Evolutionary conservation across 2,329 filamentous ascomycete species (phyloP), one percentile per base, ranked within the genome.

Genomic region (Alternaria novae-zelandiae): DNA sequence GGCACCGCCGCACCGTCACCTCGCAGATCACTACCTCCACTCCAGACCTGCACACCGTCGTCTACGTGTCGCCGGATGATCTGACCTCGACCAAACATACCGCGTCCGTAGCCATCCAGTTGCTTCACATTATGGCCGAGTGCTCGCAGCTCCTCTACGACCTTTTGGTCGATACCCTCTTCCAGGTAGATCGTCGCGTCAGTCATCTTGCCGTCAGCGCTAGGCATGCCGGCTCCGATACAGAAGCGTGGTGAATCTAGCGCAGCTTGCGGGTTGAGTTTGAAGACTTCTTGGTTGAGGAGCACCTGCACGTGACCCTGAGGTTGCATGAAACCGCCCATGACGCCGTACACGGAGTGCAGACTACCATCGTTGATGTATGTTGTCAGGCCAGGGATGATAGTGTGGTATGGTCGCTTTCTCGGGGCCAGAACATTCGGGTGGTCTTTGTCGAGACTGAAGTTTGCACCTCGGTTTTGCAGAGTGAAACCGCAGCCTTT

Each of bases 291-390:
- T 87, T 97, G 94, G 69, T 96, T 97, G 2, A 98, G 84, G 10
- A 99, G 82, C 0, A 97, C 94, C 80, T 98, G 96, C 0, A 98
- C 90, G 64, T 98, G 96, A 21, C 95, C 96, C 80, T 98, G 96
- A 0, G 96, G 96, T 82, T 99, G 96, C 92, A 98, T 98, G 81
- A 96, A 98, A 3, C 94, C 95, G 56, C 96, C 96, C 96, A 98
- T 98, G 64, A 98, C 95, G 57, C 96, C 96, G 74, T 95, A 97
- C 0, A 97, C 91, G 5, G 89, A 91, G 79, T 97, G 92, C 60
- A 98, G 82, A 53, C 87, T 90, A 25, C 88, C 88, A 71, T 96
- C 93, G 5, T 83, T 82, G 17, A 88, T 78, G 70, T 96, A 93
- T 0, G 96, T 98, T 17, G 95, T 89, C 79, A 98, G 86, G 0